These are phyloP conservation scores for Rhodotorula mucilaginosa DNA, from an alignment of 1,284 basidiomycete genomes.

Conservation along the genomic window DNA sequence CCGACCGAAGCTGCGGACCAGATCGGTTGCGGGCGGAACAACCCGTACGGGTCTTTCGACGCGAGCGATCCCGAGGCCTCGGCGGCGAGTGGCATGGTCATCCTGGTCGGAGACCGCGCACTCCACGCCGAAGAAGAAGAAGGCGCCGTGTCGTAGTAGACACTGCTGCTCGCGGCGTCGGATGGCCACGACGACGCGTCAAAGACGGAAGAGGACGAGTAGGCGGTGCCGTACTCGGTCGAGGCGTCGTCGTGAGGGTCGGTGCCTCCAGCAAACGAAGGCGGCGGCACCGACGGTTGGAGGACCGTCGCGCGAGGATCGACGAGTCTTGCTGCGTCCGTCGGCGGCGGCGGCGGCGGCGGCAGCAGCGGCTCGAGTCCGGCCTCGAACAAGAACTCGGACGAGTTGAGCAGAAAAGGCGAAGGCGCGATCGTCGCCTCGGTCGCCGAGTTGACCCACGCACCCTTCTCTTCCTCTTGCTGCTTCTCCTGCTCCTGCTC, in stretches of 20 bases:
- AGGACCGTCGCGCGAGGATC: neutral
- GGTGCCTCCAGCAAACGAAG: neutral
- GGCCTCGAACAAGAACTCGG: slow-evolving; percentile 15
- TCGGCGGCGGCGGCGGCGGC: no score
- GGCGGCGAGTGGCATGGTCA: neutral
- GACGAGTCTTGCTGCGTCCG: neutral
- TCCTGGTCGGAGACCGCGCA: neutral
- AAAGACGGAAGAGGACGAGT: neutral
- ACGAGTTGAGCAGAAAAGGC: slow-evolving; percentile 12
- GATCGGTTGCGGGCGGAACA: neutral
- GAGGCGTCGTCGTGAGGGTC: neutral
- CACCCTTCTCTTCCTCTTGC: neutral
- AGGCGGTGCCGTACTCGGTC: slow-evolving; percentile 10
- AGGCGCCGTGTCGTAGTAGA: slow-evolving; percentile 8
- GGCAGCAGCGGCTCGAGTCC: slow-evolving; percentile 8
- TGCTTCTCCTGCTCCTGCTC: neutral
- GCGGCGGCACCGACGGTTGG: no score
- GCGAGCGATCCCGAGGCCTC: neutral
- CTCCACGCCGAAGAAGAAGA: neutral
- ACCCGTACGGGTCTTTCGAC: neutral
- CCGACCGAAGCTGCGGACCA: neutral
- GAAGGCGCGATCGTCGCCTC: neutral
- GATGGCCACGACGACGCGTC: neutral
- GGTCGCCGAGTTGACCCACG: slow-evolving; percentile 1
- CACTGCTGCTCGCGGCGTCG: neutral